Evolutionary conservation across 2,329 filamentous ascomycete genomes (phyloP), one percentile per base, ranked within the genome.

Genomic region (Penicillium expansum): DNA sequence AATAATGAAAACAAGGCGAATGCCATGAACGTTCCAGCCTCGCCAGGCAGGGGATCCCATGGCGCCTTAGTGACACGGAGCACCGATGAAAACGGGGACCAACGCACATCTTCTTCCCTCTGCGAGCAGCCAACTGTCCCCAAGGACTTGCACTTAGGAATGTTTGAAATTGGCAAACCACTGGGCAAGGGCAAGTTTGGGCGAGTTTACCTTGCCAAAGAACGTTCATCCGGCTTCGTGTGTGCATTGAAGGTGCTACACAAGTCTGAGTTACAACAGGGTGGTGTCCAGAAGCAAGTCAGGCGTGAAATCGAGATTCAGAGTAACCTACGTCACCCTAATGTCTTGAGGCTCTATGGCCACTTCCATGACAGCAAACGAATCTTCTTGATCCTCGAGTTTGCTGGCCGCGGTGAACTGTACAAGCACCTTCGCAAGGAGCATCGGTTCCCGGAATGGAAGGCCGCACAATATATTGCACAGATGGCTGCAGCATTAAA

Each of bases 101-200:
- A 74, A 51, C 71, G 73, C 27, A 61, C 63, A 11, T 69, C 74
- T n/a, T 62, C 69, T 44, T 71, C 79, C 9, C 74, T 87, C 53
- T 78, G 82, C 56, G 81, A 87, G 47, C 84, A 87, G 68, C 82
- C 85, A 37, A 56, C 62, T 68, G 73, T 61, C 53, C 74, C 78
- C 4, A 80, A 77, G 55, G 71, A 91, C 65, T 92, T 92, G 76
- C 91, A 96, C 71, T 84, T 96, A 4, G 90, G 91, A 75, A 95
- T 95, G 90, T 96, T 96, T 73, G 92, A 96, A 74, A 96, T 95
- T 62, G 90, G 90, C 38, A 89, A 91, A 65, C 90, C 90, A 1
- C 80, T 95, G 4, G 90, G 90, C 52, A 94, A 94, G 77, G 90
- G 90, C 62, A 95, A 94, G 72, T 95, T 94, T 69, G 90, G 90